phyloP scores from a whole-genome alignment of 1,139 yeast species.

The Saccharomycopsis hybrid region DNA sequence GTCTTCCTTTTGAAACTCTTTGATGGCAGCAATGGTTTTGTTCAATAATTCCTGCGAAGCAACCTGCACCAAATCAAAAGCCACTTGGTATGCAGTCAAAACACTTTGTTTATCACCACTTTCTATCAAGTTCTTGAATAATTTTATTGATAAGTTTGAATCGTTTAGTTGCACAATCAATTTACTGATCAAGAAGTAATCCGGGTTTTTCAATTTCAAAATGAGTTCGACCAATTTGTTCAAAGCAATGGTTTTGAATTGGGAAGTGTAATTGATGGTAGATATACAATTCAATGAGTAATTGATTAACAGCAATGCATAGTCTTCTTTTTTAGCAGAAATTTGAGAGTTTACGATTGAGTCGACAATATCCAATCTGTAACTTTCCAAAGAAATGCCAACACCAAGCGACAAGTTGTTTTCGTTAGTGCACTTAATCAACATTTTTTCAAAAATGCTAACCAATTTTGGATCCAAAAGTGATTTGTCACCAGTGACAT shows the following conservation, averaged over 20 bases:
- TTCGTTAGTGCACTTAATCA: slow-evolving; percentile 63
- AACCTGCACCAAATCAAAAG: slow-evolving; percentile 86
- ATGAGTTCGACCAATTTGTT: slow-evolving; percentile 56
- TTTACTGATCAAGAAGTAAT: slow-evolving; percentile 76
- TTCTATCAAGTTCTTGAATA: slow-evolving; percentile 57
- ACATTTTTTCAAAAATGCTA: slow-evolving; percentile 78
- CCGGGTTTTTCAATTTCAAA: slow-evolving; percentile 54
- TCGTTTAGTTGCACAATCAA: slow-evolving; percentile 87
- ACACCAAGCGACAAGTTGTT: slow-evolving; percentile 77
- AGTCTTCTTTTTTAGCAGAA: slow-evolving; percentile 36
- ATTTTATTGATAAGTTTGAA: slow-evolving; percentile 54
- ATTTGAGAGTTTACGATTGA: slow-evolving; percentile 47
- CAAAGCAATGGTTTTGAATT: slow-evolving; percentile 61
- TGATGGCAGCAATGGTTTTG: slow-evolving; percentile 41
- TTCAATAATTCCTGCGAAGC: slow-evolving; percentile 90
- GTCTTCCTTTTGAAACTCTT: slow-evolving; percentile 37
- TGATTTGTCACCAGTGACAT: slow-evolving; percentile 32
- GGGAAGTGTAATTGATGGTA: slow-evolving; percentile 51
- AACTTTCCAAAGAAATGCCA: slow-evolving; percentile 87
- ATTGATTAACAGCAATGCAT: slow-evolving; percentile 51
- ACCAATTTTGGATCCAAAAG: slow-evolving; percentile 57
- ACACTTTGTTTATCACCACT: slow-evolving; percentile 32
- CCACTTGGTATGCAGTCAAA: slow-evolving; percentile 82
- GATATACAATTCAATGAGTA: slow-evolving; percentile 76
- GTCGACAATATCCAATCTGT: slow-evolving; percentile 76